Evolutionary conservation across 2,329 filamentous ascomycete species (phyloP).

Genomic region (Aspergillus sclerotialis): DNA sequence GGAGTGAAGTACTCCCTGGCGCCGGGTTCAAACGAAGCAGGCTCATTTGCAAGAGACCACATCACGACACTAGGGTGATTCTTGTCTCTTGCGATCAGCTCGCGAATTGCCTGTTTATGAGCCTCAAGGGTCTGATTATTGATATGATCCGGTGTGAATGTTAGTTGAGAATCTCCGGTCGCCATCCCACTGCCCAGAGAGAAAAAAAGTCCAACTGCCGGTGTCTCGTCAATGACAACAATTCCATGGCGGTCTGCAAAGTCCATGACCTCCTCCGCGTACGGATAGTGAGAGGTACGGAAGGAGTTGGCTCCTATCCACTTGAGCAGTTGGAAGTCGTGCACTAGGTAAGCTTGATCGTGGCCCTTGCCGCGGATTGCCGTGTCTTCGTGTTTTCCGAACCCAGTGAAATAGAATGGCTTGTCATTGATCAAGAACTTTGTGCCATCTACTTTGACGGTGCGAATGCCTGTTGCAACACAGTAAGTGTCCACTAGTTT

Average conservation of each 20-base stretch:
- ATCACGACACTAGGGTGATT: slow-evolving; percentile 21
- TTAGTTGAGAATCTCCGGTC: background rate
- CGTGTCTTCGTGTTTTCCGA: slow-evolving; percentile 23
- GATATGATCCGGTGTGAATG: background rate
- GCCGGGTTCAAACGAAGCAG: slow-evolving; percentile 12
- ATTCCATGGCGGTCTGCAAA: slow-evolving; percentile 23
- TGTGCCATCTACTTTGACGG: slow-evolving; percentile 11
- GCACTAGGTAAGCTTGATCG: slow-evolving; percentile 24
- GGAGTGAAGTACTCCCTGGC: slow-evolving; percentile 20
- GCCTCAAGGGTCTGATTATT: slow-evolving; percentile 3
- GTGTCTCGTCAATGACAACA: slow-evolving; percentile 22
- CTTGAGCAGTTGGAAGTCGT: slow-evolving; percentile 22
- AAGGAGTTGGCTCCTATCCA: slow-evolving; percentile 28
- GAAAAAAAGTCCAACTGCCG: slow-evolving; percentile 20
- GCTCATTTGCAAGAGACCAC: slow-evolving; percentile 20
- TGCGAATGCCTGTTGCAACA: slow-evolving; percentile 14
- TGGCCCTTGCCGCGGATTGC: slow-evolving; percentile 22
- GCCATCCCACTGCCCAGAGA: slow-evolving; percentile 7
- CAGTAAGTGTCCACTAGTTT: slow-evolving; percentile 14
- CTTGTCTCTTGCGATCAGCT: slow-evolving; percentile 20
- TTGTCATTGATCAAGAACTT: slow-evolving; percentile 21
- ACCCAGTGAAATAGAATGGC: slow-evolving; percentile 24
- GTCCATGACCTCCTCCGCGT: slow-evolving; percentile 22
- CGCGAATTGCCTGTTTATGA: slow-evolving; percentile 15
- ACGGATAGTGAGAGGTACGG: slow-evolving; percentile 24